phyloP scores from a whole-genome alignment of 768 basidiomycete species.

The Hirschioporus abietinus region DNA sequence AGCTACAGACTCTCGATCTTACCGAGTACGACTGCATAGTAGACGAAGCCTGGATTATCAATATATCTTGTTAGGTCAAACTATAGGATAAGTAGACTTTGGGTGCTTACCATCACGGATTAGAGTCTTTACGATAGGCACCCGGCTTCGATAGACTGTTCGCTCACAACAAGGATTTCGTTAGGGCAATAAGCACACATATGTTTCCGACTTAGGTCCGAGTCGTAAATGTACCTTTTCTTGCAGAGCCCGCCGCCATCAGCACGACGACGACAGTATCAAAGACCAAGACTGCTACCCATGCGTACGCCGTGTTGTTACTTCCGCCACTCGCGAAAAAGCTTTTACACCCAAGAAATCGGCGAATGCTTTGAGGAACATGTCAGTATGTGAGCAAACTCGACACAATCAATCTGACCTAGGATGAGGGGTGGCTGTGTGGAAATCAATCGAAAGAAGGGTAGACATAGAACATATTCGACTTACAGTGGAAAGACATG shows the following conservation, averaged over 20 bases:
- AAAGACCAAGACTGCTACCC: not conserved
- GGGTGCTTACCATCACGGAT: slow-evolving; percentile 1
- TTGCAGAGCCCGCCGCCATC: not conserved
- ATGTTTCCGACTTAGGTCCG: too few species aligned
- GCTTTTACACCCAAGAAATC: not conserved
- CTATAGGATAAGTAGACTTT: too few species aligned
- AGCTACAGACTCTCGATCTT: not conserved
- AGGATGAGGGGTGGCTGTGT: not conserved
- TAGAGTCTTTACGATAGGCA: not conserved
- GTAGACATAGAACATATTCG: not conserved
- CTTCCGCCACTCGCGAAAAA: not conserved
- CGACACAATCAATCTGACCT: not conserved
- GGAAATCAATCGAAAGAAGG: not conserved
- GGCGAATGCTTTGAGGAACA: not conserved
- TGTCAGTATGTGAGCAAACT: not conserved
- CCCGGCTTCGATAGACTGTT: not conserved
- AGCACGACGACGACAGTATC: not conserved
- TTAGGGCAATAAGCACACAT: too few species aligned
- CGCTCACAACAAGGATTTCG: not conserved
- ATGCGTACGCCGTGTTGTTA: slow-evolving; percentile 1
- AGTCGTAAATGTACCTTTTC: not conserved
- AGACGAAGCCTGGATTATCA: not conserved
- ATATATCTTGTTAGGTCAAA: too few species aligned
- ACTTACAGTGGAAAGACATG: not conserved
- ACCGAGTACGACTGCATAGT: not conserved